Conservation (phyloP, 1,284 basidiomycete species). For the Ganoderma lucidum region DNA sequence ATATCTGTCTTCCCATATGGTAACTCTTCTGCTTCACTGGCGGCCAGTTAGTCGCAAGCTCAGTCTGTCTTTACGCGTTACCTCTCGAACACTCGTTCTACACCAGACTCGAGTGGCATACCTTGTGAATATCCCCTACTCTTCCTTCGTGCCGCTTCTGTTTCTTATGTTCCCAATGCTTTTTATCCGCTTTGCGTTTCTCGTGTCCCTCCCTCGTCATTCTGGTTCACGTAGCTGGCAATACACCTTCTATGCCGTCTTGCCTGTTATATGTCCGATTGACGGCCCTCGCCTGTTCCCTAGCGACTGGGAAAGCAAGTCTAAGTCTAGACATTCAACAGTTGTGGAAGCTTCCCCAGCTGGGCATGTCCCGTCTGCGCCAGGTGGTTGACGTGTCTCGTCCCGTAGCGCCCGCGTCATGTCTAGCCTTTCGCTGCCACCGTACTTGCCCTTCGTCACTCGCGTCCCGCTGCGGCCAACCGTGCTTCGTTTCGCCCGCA, state of each 20-base stretch:
- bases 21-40: constrained; percentile 40
- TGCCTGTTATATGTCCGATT: neutral
- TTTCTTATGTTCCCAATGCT: constrained; percentile 32
- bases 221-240: constrained; percentile 29
- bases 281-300: neutral
- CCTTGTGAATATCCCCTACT: constrained; percentile 45
- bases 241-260: constrained; percentile 32
- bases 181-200: constrained; percentile 31
- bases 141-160: constrained; percentile 24
- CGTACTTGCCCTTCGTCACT: neutral
- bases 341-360: neutral
- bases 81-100: constrained; percentile 43
- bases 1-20: constrained; percentile 46
- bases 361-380: too few relatives aligned
- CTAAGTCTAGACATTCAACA: neutral
- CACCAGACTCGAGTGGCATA: constrained; percentile 37
- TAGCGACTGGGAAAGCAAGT: neutral
- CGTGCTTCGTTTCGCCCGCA: constrained; percentile 9
- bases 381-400: neutral
- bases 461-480: neutral
- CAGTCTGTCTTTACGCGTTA: constrained; percentile 69
- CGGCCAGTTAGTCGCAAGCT: constrained; percentile 42
- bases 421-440: neutral
- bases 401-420: constrained; percentile 15
- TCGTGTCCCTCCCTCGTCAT: constrained; percentile 25